A percentile compares a stretch with the other conserved stretches of the same genome.
Conservation (phyloP, 352 stramenopile genomes). For the Phytophthora fragariaefolia region DNA sequence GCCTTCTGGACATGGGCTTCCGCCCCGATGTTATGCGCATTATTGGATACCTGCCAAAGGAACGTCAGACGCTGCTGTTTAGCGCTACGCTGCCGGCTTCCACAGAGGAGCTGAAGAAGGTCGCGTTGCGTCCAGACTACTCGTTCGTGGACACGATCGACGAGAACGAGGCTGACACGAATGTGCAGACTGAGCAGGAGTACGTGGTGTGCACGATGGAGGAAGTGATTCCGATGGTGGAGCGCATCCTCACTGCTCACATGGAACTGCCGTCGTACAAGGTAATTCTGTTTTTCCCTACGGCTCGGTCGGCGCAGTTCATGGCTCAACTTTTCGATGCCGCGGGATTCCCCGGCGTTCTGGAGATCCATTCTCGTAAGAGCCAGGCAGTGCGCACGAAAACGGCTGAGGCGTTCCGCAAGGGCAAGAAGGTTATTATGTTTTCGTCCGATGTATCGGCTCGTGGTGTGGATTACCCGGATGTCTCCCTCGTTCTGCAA, state of each 20-base stretch:
- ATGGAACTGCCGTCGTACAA: slow-evolving; percentile 90
- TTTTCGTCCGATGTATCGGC: slow-evolving; percentile 96
- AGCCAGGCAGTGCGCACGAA: slow-evolving; percentile 91
- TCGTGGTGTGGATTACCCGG: slow-evolving; percentile 95
- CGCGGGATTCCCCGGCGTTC: slow-evolving; percentile 71
- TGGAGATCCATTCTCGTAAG: slow-evolving; percentile 98
- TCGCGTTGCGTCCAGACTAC: slow-evolving; percentile 89
- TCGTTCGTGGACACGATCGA: slow-evolving; percentile 94
- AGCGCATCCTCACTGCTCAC: slow-evolving; percentile 75
- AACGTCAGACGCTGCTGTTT: slow-evolving; percentile 96
- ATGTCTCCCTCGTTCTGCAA: slow-evolving; percentile 92
- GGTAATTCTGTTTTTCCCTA: slow-evolving; percentile 96
- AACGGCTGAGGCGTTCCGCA: slow-evolving; percentile 90
- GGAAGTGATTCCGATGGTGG: slow-evolving; percentile 75
- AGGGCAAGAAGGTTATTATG: slow-evolving; percentile 87
- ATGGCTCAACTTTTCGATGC: slow-evolving; percentile 91
- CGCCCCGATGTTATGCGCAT: slow-evolving; percentile 92
- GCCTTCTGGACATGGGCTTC: slow-evolving; percentile 97
- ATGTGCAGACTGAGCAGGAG: slow-evolving; percentile 90
- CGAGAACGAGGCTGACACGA: slow-evolving; percentile 90
- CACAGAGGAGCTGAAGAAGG: slow-evolving; percentile 87
- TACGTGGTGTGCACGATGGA: slow-evolving; percentile 75
- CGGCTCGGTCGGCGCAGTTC: slow-evolving; percentile 87
- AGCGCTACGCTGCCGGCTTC: slow-evolving; percentile 93
- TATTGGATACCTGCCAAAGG: slow-evolving; percentile 54